A percentile compares a stretch with the other conserved stretches of the same genome.
Evolutionary conservation across 116 monocot species (phyloP).

Genomic region (Iris pallida): DNA sequence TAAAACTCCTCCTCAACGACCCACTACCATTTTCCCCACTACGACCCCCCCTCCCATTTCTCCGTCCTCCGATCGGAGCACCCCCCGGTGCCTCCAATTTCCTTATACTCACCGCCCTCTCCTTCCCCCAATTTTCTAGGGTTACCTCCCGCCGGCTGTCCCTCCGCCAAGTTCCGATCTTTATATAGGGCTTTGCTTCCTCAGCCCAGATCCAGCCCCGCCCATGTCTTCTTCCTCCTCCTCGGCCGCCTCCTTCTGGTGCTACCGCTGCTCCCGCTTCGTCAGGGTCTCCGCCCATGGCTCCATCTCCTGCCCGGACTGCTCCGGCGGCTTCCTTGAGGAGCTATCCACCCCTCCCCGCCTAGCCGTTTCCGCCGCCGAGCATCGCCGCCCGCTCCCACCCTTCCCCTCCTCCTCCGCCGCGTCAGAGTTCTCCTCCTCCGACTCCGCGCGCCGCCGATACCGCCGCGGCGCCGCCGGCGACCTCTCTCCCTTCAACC

Average conservation of each 20-base stretch:
- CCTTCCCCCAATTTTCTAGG: background rate
- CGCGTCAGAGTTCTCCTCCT: slow-evolving; percentile 53
- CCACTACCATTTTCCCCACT: background rate
- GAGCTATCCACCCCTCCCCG: slow-evolving; percentile 23
- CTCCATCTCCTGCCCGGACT: slow-evolving; percentile 44
- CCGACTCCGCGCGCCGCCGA: background rate
- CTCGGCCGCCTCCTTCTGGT: slow-evolving; percentile 35
- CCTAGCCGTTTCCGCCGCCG: slow-evolving; percentile 1
- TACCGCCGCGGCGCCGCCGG: slow-evolving; percentile 15
- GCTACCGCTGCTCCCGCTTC: slow-evolving; percentile 37
- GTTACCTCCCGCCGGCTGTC: background rate
- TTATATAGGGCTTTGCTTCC: slow-evolving; percentile 1
- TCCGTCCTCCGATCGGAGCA: background rate
- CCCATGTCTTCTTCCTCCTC: slow-evolving; percentile 1
- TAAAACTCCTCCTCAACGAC: background rate
- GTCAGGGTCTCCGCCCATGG: slow-evolving; percentile 23
- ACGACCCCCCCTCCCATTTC: background rate
- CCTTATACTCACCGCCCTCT: slow-evolving; percentile 2
- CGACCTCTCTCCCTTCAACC: slow-evolving; percentile 63
- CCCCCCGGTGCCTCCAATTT: background rate
- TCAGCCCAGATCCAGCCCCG: background rate
- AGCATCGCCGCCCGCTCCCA: slow-evolving; percentile 10
- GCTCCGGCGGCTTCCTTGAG: slow-evolving; percentile 49
- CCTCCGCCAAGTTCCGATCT: background rate
- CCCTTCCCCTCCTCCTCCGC: slow-evolving; percentile 50